Conservation (phyloP, 371 early-diverging fungal species). For the Haplosporangium sp. region DNA sequence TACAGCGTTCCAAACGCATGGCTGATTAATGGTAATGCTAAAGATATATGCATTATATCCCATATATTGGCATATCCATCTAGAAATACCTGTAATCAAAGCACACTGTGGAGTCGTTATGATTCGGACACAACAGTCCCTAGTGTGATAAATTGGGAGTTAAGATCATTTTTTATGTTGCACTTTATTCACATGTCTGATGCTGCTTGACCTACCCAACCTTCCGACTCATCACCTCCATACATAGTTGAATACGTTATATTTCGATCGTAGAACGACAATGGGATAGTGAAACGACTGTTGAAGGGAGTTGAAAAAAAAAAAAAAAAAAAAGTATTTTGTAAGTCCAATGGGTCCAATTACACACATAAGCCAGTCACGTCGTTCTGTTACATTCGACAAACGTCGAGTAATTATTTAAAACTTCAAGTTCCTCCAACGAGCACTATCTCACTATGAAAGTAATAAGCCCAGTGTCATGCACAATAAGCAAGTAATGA, state of each 20-base stretch:
- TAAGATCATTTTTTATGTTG: neutral
- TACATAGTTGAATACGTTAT: neutral
- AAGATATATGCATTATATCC: constrained; percentile 26
- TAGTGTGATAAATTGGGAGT: constrained; percentile 14
- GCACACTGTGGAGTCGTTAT: constrained; percentile 78
- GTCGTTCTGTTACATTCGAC: too few relatives aligned
- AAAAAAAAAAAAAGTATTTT: too few relatives aligned
- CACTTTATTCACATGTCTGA: neutral
- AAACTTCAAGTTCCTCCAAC: too few relatives aligned
- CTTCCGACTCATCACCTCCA: constrained; percentile 13
- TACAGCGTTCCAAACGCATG: constrained; percentile 12
- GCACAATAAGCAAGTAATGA: too few relatives aligned
- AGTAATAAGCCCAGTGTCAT: too few relatives aligned
- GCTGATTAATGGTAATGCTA: constrained; percentile 7
- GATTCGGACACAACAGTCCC: constrained; percentile 69
- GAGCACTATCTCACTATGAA: too few relatives aligned
- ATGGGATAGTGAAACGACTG: neutral
- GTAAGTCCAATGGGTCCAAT: neutral
- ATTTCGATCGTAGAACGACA: neutral
- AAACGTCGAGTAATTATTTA: too few relatives aligned
- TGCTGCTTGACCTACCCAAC: constrained; percentile 21
- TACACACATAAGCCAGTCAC: too few relatives aligned
- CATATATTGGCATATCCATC: too few relatives aligned
- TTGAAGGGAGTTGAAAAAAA: too few relatives aligned
- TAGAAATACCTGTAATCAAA: constrained; percentile 74